Percentiles rank a stretch among this genome's conserved stretches.
phyloP scores from a whole-genome alignment of 148 eudicot species.

The Vaccinium macrocarpon region DNA sequence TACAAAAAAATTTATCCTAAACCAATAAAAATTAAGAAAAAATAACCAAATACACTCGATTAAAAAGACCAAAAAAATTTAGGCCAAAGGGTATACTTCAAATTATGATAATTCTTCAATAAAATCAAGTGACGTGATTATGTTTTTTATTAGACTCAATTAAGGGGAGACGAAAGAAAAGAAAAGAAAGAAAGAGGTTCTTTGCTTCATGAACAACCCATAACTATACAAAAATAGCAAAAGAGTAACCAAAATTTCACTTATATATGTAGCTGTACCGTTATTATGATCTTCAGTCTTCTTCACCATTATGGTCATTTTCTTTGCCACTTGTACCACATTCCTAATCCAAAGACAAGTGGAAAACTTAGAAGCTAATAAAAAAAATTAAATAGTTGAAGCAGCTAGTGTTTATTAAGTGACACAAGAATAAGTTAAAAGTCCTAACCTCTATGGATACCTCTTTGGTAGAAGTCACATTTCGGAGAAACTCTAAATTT shows the following conservation, averaged over 20 bases:
- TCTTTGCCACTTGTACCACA: neutral
- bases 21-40: too few relatives aligned
- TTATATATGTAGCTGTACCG: neutral
- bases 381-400: neutral
- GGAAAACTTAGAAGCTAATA: neutral
- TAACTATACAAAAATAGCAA: neutral
- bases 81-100: too few relatives aligned
- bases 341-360: neutral
- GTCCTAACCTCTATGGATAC: neutral
- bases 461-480: neutral
- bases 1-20: accelerated
- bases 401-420: neutral
- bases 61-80: too few relatives aligned
- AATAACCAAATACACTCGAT: too few relatives aligned
- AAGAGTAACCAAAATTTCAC: neutral
- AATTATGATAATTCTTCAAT: too few relatives aligned
- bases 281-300: neutral
- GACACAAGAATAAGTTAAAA: neutral
- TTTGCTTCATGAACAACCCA: neutral
- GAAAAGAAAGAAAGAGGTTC: neutral
- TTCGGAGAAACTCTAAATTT: neutral
- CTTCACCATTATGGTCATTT: neutral
- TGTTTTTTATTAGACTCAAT: too few relatives aligned
- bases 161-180: too few relatives aligned
- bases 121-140: too few relatives aligned